These are phyloP conservation scores for Piloderma croceum DNA, from an alignment of 768 basidiomycete species.

Conservation along the genomic window DNA sequence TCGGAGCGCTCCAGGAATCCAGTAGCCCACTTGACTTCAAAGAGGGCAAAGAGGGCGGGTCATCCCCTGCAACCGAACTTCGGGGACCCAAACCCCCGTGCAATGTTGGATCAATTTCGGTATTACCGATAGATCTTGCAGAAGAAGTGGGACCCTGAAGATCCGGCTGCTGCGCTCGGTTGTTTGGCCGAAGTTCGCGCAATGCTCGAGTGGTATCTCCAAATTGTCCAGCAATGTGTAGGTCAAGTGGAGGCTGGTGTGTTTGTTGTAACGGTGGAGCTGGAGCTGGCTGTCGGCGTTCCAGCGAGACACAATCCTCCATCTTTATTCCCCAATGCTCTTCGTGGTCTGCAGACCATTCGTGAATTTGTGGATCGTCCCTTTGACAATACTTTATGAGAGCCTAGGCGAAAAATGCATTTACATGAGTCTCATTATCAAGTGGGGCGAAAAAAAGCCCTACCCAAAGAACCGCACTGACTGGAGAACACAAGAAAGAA, in stretches of 20 bases:
- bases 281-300: constrained; percentile 25
- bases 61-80: constrained; percentile 17
- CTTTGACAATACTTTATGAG: constrained; percentile 59
- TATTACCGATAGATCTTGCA: constrained; percentile 27
- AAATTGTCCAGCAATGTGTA: too few species aligned
- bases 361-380: constrained; percentile 49
- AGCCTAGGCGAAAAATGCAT: constrained; percentile 35
- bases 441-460: constrained; percentile 29
- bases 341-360: constrained; percentile 59
- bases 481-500: constrained; percentile 39
- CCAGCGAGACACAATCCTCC: constrained; percentile 40
- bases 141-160: constrained; percentile 27
- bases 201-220: too few species aligned
- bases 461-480: constrained; percentile 61
- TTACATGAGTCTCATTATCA: too few species aligned
- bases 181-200: too few species aligned
- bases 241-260: constrained; percentile 6
- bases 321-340: constrained; percentile 61
- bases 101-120: constrained; percentile 27
- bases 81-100: constrained; percentile 11
- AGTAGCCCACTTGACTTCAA: constrained; percentile 70
- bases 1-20: constrained; percentile 44
- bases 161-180: constrained; percentile 9
- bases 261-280: constrained; percentile 14
- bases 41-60: constrained; percentile 54